A percentile compares a stretch with the other conserved stretches of the same genome.
These are phyloP conservation scores for Takashimella tepidaria DNA, from an alignment of 1,284 basidiomycete genomes.

Conservation along the genomic window DNA sequence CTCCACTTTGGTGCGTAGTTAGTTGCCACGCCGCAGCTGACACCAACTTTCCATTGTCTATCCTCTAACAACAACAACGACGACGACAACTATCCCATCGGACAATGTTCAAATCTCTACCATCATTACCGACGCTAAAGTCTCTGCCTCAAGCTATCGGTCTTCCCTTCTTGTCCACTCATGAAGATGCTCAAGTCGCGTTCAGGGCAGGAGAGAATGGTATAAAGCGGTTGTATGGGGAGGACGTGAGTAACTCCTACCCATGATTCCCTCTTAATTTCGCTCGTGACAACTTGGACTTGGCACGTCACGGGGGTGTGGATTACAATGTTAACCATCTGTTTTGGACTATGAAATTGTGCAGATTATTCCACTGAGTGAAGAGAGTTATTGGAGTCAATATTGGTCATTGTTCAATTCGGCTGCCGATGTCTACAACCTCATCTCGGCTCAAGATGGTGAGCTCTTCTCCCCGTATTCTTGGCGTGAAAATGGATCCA, in stretches of 20 bases:
- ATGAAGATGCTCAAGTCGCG: conserved; percentile 79
- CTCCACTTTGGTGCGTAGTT: no score
- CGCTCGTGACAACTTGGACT: no score
- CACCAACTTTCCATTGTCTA: no score
- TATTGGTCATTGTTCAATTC: conserved; percentile 80
- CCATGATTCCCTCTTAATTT: no score
- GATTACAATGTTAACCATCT: background rate
- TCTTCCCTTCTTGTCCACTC: conserved; percentile 48
- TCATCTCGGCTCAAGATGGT: conserved; percentile 81
- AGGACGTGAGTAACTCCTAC: conserved; percentile 56
- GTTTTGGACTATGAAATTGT: background rate
- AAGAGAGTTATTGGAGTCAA: conserved; percentile 74
- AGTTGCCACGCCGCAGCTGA: no score
- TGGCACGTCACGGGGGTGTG: no score
- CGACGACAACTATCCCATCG: no score
- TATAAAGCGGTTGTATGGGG: conserved; percentile 64
- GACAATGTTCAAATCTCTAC: background rate
- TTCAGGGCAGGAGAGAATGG: conserved; percentile 76
- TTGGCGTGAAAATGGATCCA: conserved; percentile 2
- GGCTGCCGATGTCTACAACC: conserved; percentile 77
- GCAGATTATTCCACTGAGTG: conserved; percentile 66
- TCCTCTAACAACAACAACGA: no score
- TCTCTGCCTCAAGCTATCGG: conserved; percentile 46
- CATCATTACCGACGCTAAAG: conserved; percentile 37
- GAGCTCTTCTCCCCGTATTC: conserved; percentile 38